Conservation (phyloP, 148 eudicot genomes). For the Chenopodium album region DNA sequence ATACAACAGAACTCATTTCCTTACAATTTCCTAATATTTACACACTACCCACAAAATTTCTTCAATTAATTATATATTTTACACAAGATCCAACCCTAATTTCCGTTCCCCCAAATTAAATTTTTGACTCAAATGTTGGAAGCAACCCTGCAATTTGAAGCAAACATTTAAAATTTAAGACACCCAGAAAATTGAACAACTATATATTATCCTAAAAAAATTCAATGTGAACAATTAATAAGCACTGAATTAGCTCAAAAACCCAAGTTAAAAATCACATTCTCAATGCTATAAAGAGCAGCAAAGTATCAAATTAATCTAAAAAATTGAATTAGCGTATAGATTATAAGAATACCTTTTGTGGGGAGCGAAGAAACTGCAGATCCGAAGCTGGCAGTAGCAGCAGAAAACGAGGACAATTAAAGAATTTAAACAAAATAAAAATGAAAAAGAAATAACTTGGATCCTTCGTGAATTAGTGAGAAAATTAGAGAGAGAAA, state of each 20-base stretch:
- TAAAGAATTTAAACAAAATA: neutral
- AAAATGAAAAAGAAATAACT: neutral
- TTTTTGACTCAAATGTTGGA: conserved; percentile 6
- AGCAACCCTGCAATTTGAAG: conserved; percentile 28
- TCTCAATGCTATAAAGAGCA: neutral
- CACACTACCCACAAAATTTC: conserved; percentile 3
- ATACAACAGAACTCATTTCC: conserved; percentile 17
- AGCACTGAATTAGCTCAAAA: conserved; percentile 14
- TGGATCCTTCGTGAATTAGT: conserved; percentile 11
- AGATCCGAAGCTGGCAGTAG: conserved; percentile 28
- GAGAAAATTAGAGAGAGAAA: neutral
- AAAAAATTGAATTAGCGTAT: neutral
- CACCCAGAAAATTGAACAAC: conserved; percentile 8
- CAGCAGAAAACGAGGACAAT: neutral
- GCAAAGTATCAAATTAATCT: neutral
- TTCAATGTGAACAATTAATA: neutral
- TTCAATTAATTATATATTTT: neutral
- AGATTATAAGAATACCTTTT: conserved; percentile 16
- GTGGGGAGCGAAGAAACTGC: conserved; percentile 20
- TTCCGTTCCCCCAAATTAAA: conserved; percentile 14
- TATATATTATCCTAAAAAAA: neutral
- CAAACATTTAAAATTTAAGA: neutral
- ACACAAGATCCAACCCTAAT: conserved; percentile 28
- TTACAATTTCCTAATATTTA: conserved; percentile 2
- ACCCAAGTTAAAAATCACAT: conserved; percentile 19